phyloP scores from a whole-genome alignment of 805 yeast species.

The Candida michaelii region DNA sequence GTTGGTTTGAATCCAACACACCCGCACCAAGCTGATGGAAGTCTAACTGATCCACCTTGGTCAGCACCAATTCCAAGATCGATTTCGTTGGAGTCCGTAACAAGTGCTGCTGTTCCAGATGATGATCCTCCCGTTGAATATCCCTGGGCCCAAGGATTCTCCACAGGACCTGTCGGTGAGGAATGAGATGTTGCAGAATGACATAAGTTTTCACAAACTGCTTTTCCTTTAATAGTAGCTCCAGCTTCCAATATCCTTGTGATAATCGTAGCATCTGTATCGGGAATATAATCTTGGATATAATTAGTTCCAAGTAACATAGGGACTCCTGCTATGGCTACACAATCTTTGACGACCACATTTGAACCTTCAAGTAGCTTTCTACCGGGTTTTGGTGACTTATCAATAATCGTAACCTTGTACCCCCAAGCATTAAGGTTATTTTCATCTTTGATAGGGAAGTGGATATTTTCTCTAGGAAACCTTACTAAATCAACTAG shows the following conservation, averaged over 20 bases:
- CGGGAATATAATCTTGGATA: slow-evolving; percentile 30
- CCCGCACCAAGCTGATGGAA: slow-evolving; percentile 16
- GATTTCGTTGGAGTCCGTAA: slow-evolving; percentile 11
- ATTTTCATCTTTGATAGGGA: slow-evolving; percentile 22
- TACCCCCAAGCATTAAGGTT: slow-evolving; percentile 34
- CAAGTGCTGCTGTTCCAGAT: slow-evolving; percentile 15
- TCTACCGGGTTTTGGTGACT: slow-evolving; percentile 15
- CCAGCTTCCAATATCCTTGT: slow-evolving; percentile 35
- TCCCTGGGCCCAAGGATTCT: slow-evolving; percentile 11
- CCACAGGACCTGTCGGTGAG: slow-evolving; percentile 23
- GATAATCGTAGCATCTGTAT: slow-evolving; percentile 36
- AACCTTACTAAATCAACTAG: slow-evolving; percentile 27
- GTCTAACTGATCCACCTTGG: slow-evolving; percentile 14
- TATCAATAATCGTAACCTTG: slow-evolving; percentile 25
- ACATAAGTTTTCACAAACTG: slow-evolving; percentile 38
- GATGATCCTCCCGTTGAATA: slow-evolving; percentile 16
- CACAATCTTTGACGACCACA: slow-evolving; percentile 34
- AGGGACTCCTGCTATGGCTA: slow-evolving; percentile 35
- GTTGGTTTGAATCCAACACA: slow-evolving; percentile 16
- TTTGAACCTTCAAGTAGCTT: slow-evolving; percentile 25
- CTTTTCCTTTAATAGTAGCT: slow-evolving; percentile 30
- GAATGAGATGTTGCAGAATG: slow-evolving; percentile 32
- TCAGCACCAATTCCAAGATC: slow-evolving; percentile 13
- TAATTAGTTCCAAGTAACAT: slow-evolving; percentile 35
- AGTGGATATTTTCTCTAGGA: slow-evolving; percentile 28